A percentile compares a stretch with the other conserved stretches of the same genome.
Conservation (phyloP, 2,329 filamentous ascomycete species). For the Paraphaeosphaeria sporulosa region DNA sequence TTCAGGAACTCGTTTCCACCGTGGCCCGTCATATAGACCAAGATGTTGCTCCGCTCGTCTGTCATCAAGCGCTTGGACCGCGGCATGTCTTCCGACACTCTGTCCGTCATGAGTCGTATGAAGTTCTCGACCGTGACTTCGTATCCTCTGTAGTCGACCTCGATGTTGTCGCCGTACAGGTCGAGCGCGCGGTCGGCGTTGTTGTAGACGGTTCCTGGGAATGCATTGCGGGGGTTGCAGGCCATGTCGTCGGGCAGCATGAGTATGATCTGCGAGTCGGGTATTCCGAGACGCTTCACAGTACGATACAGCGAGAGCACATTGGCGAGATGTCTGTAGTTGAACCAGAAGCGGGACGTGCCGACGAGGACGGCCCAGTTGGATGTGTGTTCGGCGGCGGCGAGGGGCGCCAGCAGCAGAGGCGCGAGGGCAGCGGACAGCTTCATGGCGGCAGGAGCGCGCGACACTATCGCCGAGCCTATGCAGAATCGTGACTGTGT, state of each 20-base stretch:
- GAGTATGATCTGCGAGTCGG: slow-evolving; percentile 98
- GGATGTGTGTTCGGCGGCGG: slow-evolving; percentile 82
- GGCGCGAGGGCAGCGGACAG: slow-evolving; percentile 34
- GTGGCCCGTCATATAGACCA: slow-evolving; percentile 99
- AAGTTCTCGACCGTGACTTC: slow-evolving; percentile 99
- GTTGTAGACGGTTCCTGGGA: slow-evolving; percentile 97
- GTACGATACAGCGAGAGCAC: slow-evolving; percentile 97
- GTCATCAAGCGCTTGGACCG: slow-evolving; percentile 92
- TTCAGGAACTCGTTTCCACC: slow-evolving; percentile 98
- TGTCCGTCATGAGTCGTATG: slow-evolving; percentile 91
- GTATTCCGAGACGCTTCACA: slow-evolving; percentile 96
- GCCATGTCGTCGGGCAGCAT: slow-evolving; percentile 99
- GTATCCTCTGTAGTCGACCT: slow-evolving; percentile 97
- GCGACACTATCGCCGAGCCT: neutral
- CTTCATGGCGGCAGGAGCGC: slow-evolving; percentile 28
- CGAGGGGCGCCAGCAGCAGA: slow-evolving; percentile 48
- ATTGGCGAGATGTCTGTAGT: slow-evolving; percentile 98
- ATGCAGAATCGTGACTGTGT: neutral
- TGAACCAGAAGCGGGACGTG: slow-evolving; percentile 99
- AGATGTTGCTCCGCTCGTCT: slow-evolving; percentile 93
- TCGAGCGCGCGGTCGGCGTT: slow-evolving; percentile 96
- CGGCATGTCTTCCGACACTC: slow-evolving; percentile 92
- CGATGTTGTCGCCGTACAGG: slow-evolving; percentile 97
- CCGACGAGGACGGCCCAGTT: slow-evolving; percentile 99
- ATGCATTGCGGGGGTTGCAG: slow-evolving; percentile 97